phyloP scores from a whole-genome alignment of 208 protist species.

The Novymonas esmeraldas region DNA sequence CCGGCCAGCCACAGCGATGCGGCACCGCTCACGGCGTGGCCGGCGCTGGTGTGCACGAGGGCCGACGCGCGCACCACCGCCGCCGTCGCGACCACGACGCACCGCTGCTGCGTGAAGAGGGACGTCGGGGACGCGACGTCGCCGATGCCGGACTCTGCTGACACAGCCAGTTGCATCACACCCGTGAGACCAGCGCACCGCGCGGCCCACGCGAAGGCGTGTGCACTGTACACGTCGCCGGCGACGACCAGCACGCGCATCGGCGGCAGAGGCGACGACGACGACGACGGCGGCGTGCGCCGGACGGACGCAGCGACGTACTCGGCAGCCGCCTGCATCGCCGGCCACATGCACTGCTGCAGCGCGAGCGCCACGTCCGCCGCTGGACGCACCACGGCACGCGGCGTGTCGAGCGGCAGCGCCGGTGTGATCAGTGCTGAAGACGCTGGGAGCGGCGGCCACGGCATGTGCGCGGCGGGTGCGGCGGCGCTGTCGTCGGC shows the following conservation, averaged over 20 bases:
- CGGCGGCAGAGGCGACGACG: background rate
- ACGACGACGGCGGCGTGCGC: slow-evolving; percentile 6
- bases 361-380: slow-evolving; percentile 8
- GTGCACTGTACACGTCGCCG: slow-evolving; percentile 49
- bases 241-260: slow-evolving; percentile 64
- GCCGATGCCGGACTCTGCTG: background rate
- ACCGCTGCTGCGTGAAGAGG: slow-evolving; percentile 42
- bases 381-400: slow-evolving; percentile 38
- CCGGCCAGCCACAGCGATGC: slow-evolving; percentile 47
- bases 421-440: slow-evolving; percentile 35
- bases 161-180: slow-evolving; percentile 46
- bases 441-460: slow-evolving; percentile 42
- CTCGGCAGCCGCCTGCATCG: slow-evolving; percentile 54
- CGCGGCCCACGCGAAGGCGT: slow-evolving; percentile 81
- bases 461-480: slow-evolving; percentile 18
- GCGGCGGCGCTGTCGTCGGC: background rate
- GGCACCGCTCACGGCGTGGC: slow-evolving; percentile 29
- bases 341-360: slow-evolving; percentile 53
- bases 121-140: slow-evolving; percentile 13
- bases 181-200: slow-evolving; percentile 64
- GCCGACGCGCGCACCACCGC: slow-evolving; percentile 40
- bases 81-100: slow-evolving; percentile 62
- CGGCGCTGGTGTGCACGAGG: background rate
- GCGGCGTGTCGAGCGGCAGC: slow-evolving; percentile 39
- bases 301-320: slow-evolving; percentile 38